A percentile compares a stretch with the other conserved stretches of the same genome.
Conservation (phyloP, 192 early-diverging fungal genomes). For the Coemansia sp. region DNA sequence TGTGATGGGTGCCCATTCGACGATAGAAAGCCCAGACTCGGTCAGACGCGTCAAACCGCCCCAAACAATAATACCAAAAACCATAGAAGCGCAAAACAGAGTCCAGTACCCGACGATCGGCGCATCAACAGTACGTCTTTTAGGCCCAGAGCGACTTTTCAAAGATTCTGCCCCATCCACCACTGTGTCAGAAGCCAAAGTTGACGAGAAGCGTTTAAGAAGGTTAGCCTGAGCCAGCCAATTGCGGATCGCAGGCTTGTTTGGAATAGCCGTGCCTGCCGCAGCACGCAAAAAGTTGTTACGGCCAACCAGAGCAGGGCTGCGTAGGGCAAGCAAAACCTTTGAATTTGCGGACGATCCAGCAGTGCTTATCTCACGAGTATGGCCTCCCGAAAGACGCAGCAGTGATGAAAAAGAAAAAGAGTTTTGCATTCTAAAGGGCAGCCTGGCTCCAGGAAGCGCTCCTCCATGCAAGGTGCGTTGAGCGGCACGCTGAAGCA, state of each 20-base stretch:
- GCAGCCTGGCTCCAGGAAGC: not conserved
- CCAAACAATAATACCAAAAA: conserved; percentile 91
- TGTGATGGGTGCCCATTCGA: conserved; percentile 94
- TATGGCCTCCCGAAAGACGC: not conserved
- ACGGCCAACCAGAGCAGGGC: conserved; percentile 19
- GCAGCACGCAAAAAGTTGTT: conserved; percentile 17
- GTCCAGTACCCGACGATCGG: conserved; percentile 93
- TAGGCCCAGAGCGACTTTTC: not conserved
- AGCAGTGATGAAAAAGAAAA: not conserved
- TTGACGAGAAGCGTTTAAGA: not conserved
- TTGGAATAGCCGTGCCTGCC: not conserved
- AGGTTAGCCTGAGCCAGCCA: not conserved
- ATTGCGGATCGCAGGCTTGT: not conserved
- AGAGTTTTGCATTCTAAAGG: not conserved
- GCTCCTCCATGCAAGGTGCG: not conserved
- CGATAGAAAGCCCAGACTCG: conserved; percentile 95
- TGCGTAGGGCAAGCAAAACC: not conserved
- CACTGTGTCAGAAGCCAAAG: not conserved
- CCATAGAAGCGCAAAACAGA: conserved; percentile 80
- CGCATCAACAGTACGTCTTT: conserved; percentile 30
- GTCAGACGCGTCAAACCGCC: conserved; percentile 96
- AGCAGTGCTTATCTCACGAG: not conserved
- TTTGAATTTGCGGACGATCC: not conserved
- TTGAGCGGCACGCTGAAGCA: not conserved
- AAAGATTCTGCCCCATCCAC: not conserved